Evolutionary conservation across 2,329 filamentous ascomycete species (phyloP).

Genomic region (Coniosporium tulheliwenetii): DNA sequence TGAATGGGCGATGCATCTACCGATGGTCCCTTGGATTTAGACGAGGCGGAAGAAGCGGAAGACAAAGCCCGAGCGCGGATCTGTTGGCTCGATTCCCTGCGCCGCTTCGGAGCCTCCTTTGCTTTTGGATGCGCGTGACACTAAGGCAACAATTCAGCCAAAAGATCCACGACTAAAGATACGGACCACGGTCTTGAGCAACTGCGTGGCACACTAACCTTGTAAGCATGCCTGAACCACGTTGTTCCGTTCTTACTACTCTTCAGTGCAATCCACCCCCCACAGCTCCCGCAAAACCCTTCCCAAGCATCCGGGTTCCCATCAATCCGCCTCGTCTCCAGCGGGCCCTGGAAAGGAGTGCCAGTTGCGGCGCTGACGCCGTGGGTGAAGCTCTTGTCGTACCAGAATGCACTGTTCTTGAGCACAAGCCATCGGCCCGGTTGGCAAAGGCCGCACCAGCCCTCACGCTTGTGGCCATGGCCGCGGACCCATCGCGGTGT

Average conservation of each 20-base stretch:
- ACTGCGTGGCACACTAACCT: conserved; percentile 35
- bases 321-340: conserved; percentile 60
- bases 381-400: conserved; percentile 81
- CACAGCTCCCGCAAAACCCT: conserved; percentile 61
- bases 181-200: background rate
- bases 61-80: background rate
- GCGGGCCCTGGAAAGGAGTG: conserved; percentile 60
- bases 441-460: conserved; percentile 82
- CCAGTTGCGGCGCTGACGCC: conserved; percentile 74
- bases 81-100: background rate
- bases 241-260: conserved; percentile 85
- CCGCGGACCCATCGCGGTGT: conserved; percentile 74
- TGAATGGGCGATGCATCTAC: background rate
- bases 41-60: background rate
- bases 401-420: conserved; percentile 88
- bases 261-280: conserved; percentile 66
- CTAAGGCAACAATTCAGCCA: background rate
- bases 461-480: conserved; percentile 74
- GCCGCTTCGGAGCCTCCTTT: background rate
- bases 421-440: conserved; percentile 73
- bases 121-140: background rate
- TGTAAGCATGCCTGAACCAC: conserved; percentile 82
- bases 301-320: conserved; percentile 73
- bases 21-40: background rate
- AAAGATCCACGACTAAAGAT: background rate